Evolutionary conservation across 2,329 filamentous ascomycete genomes (phyloP), one percentile per base, ranked within the genome.

Genomic region (Hypoxylon sp.): DNA sequence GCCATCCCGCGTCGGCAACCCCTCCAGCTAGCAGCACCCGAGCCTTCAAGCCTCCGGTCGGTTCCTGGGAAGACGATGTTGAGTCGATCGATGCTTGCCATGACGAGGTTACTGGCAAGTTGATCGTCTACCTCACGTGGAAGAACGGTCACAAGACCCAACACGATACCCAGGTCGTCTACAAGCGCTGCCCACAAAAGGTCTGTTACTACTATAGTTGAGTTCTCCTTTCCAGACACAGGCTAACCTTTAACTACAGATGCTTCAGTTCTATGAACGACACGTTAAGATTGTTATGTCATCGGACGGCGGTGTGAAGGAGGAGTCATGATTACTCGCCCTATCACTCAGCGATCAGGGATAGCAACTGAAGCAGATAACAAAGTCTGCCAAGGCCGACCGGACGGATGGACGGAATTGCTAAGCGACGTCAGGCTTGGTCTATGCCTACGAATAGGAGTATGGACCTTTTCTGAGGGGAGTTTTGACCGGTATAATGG

Each of bases 171-270:
- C 79, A 84, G 19, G 85, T 90, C 13, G 86, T 94, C 6, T 92
- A 94, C 74, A 86, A 89, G 74, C 90, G 93, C 73, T 94, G 92
- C 72, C 93, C 93, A 0, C 92, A 95, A 76, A 92, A 91, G 85
- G 91, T 91, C 78, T 62, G 81, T 66, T 53, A 13, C 24, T 51
- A 48, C 3, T 22, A 26, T 33, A 19, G 31, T 14, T 4, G 4
- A 11, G 22, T 39, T 63, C 13, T 5, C 2, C n/a, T 14, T 35
- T 31, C 3, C 9, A 42, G 37, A 2, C 63, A 48, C 10, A 33
- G 8, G 39, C 60, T 69, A 39, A 55, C 42, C 58, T 11, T 11
- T 55, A 29, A 39, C 22, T 22, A 5, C 57, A 89, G 87, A 89
- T 89, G 84, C 80, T 89, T 9, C 83, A 83, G 39, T 89, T 88